Evolutionary conservation across 2,329 filamentous ascomycete species (phyloP), one percentile per base, ranked within the genome.

Genomic region (Beauveria pseudobassiana): DNA sequence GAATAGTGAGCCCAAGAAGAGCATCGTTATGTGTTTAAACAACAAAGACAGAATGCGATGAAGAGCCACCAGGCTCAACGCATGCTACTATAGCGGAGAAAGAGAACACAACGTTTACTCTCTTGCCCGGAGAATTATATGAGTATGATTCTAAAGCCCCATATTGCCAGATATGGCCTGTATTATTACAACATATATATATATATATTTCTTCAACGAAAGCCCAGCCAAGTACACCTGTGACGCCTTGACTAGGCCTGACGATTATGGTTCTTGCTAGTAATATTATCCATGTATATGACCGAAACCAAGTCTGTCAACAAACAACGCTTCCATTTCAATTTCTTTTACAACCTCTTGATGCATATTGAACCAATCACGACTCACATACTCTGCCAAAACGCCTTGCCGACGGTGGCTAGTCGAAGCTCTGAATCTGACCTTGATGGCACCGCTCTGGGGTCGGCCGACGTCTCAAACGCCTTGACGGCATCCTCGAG

Each of bases 361-460:
- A 54, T 43, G 51, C 51, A 43, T 3, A 6, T 28, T 34, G 1
- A 18, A 8, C 42, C 28, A 57, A 40, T 12, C 12, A 12, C n/a
- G 34, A 38, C 34, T 6, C 34, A 2, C 34, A 16, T 16, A 16
- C 18, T 38, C 10, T 20, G 18, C 24, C 30, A 16, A 34, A 14
- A 12, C 30, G 10, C 20, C 43, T 16, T 28, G 6, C 8, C n/a
- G 9, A 22, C 18, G 3, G 10, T 5, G 30, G 12, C 64, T 76
- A 83, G 10, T 84, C 82, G 65, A 83, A 66, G 69, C 84, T 91
- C 80, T 93, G 91, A 71, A 97, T 97, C 82, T 92, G 89, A 97
- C 93, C 82, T 98, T 98, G 77, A 98, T 97, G n/a, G 93, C 91
- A 7, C 93, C 93, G 57, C 90, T 96, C 80, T 92, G 45, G 91